Percentiles rank a stretch among this genome's conserved stretches.
These are phyloP conservation scores for Tuber borchii DNA, from an alignment of 495 filamentous ascomycete genomes.

Conservation along the genomic window DNA sequence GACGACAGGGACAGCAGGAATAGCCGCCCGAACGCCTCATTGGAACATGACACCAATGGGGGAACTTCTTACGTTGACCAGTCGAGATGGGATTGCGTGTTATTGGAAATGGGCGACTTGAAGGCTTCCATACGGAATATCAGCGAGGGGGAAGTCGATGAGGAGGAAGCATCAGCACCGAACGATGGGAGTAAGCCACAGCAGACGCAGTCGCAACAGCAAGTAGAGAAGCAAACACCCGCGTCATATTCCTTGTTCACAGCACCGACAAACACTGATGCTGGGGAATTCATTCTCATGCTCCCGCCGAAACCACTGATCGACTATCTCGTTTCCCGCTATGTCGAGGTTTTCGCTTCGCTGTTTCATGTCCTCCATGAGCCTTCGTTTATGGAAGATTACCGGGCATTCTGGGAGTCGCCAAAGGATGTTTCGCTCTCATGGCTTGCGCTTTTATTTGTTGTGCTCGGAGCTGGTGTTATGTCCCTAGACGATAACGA, in stretches of 20 bases:
- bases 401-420: background rate
- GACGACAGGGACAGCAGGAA: background rate
- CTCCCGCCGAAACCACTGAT: background rate
- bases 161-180: background rate
- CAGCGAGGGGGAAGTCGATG: background rate
- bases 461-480: background rate
- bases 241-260: background rate
- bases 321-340: conserved; percentile 4
- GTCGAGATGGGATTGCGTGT: conserved; percentile 5
- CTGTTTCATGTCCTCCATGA: conserved; percentile 3
- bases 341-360: background rate
- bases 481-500: conserved; percentile 1
- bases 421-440: conserved; percentile 4
- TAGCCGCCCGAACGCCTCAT: background rate
- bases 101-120: conserved; percentile 1
- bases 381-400: conserved; percentile 4
- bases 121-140: conserved; percentile 4
- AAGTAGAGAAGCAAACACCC: conserved; percentile 4
- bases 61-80: background rate
- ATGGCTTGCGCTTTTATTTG: conserved; percentile 2
- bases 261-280: background rate
- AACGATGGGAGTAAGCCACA: background rate
- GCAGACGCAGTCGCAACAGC: background rate
- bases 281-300: conserved; percentile 3
- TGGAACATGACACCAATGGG: conserved; percentile 1